Percentiles rank a stretch among this genome's conserved stretches.
Conservation (phyloP, 2,329 filamentous ascomycete species). For the Fusarium dlaminii region DNA sequence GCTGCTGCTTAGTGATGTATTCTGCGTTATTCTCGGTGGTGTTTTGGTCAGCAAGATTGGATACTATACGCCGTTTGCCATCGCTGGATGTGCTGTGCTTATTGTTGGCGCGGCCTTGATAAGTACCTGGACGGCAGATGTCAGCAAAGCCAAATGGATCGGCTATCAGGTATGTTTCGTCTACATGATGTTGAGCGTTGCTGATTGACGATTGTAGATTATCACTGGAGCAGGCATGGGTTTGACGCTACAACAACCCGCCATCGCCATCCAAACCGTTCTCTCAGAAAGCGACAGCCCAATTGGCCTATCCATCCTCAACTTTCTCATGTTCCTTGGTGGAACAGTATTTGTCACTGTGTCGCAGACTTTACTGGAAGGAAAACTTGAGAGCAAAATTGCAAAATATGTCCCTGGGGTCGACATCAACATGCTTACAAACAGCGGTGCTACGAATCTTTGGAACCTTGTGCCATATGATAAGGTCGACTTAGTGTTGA, state of each 20-base stretch:
- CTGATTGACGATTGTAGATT: background rate
- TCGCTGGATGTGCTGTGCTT: background rate
- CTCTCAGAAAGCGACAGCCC: conserved; percentile 15
- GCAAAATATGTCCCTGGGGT: background rate
- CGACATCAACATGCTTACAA: background rate
- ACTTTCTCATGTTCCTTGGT: conserved; percentile 1
- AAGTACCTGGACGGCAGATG: conserved; percentile 7
- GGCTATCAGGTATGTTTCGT: conserved; percentile 10
- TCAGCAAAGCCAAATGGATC: background rate
- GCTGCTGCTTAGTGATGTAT: background rate
- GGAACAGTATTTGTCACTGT: conserved; percentile 22
- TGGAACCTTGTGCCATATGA: background rate
- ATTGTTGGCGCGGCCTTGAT: conserved; percentile 2
- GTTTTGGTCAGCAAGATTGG: conserved; percentile 3
- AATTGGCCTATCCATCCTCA: conserved; percentile 6
- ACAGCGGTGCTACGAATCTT: conserved; percentile 4
- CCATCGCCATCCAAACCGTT: conserved; percentile 5
- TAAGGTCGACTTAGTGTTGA: background rate
- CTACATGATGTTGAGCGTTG: fast-evolving
- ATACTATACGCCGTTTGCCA: conserved; percentile 11
- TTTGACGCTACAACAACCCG: background rate
- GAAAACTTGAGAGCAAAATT: background rate
- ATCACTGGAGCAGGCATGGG: conserved; percentile 14
- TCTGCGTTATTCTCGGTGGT: conserved; percentile 11
- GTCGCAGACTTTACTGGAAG: conserved; percentile 5